A percentile compares a stretch with the other conserved stretches of the same genome.
Evolutionary conservation across 192 early-diverging fungal species (phyloP).

Genomic region (Linnemannia zychae): DNA sequence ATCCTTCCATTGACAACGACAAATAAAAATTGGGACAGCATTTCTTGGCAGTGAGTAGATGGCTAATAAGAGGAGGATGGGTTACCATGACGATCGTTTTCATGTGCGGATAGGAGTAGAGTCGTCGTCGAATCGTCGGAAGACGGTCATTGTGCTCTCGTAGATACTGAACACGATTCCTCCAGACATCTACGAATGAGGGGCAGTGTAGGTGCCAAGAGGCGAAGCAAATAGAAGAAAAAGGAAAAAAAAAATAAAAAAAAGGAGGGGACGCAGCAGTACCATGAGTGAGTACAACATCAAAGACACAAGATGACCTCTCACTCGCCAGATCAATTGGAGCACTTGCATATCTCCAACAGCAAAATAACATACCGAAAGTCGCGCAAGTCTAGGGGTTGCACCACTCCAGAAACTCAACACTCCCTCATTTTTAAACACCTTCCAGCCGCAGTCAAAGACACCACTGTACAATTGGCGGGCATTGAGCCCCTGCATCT

Average conservation of each 20-base stretch:
- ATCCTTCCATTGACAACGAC: background rate
- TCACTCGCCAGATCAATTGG: background rate
- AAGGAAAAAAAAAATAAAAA: slow-evolving; percentile 1
- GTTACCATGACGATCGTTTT: background rate
- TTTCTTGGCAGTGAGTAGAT: background rate
- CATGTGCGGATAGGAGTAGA: slow-evolving; percentile 9
- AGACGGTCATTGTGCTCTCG: slow-evolving; percentile 69
- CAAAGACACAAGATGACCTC: background rate
- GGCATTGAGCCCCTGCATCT: slow-evolving; percentile 91
- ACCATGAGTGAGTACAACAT: background rate
- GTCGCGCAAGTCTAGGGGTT: slow-evolving; percentile 84
- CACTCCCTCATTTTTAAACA: slow-evolving; percentile 83
- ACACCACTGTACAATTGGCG: slow-evolving; percentile 75
- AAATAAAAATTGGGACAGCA: background rate
- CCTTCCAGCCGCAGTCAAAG: slow-evolving; percentile 78
- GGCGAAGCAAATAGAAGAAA: background rate
- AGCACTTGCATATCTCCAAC: background rate
- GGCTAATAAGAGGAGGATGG: background rate
- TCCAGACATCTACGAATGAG: slow-evolving; percentile 75
- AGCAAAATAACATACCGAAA: slow-evolving; percentile 19
- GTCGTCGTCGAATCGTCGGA: slow-evolving; percentile 26
- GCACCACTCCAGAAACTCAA: slow-evolving; percentile 95
- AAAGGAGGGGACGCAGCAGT: slow-evolving; percentile 4
- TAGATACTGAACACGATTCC: slow-evolving; percentile 91
- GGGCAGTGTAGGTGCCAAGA: background rate